These are phyloP conservation scores for Schoenoplectus tabernaemontani DNA, from an alignment of 202 grass and related monocot genomes.

Conservation along the genomic window DNA sequence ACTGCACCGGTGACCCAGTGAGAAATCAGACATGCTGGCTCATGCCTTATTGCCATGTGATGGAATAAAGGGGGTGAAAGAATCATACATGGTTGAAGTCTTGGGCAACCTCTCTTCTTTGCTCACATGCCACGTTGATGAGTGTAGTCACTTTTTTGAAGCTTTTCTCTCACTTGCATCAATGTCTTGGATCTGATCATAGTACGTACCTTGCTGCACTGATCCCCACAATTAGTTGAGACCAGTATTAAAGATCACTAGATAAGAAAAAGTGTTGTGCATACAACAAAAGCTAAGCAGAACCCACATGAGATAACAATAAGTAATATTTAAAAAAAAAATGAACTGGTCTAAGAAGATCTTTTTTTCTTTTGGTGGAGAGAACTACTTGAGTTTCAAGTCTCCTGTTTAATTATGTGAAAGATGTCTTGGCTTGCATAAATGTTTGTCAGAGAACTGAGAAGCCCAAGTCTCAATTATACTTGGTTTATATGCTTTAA, in stretches of 20 bases:
- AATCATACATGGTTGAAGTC: conserved; percentile 1
- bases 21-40: not conserved
- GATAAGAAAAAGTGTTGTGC: conserved; percentile 3
- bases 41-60: conserved; percentile 5
- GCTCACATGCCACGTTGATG: conserved; percentile 46
- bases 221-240: not conserved
- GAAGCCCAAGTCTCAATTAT: too few species aligned
- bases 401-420: not conserved
- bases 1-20: not conserved
- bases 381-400: conserved; percentile 9
- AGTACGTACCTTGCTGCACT: not conserved
- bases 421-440: too few species aligned
- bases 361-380: not conserved
- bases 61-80: conserved; percentile 25
- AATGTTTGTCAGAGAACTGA: too few species aligned
- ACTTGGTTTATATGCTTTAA: too few species aligned
- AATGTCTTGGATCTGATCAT: conserved; percentile 26
- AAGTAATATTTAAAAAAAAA: not conserved
- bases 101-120: conserved; percentile 28
- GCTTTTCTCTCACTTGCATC: conserved; percentile 29
- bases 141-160: conserved; percentile 37
- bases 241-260: not conserved
- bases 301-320: not conserved
- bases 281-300: not conserved
- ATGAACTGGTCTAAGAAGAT: conserved; percentile 1